These are phyloP conservation scores for Quercus alba DNA, from an alignment of 306 rosid genomes.

Conservation along the genomic window DNA sequence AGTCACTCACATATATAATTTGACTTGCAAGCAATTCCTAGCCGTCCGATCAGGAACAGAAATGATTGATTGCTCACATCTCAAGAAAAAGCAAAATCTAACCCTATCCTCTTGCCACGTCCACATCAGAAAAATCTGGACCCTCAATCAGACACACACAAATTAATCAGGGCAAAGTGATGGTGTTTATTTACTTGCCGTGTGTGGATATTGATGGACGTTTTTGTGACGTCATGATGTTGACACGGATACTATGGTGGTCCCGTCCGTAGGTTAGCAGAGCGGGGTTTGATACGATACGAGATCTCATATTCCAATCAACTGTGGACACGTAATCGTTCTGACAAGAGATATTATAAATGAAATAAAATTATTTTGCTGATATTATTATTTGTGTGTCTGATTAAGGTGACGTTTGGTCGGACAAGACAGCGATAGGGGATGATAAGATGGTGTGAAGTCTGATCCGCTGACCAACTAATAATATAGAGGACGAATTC, in stretches of 20 bases:
- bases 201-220: slow-evolving; percentile 33
- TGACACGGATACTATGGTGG: slow-evolving; percentile 52
- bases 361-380: not conserved
- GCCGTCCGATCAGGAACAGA: slow-evolving; percentile 6
- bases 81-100: not conserved
- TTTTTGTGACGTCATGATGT: slow-evolving; percentile 49
- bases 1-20: not conserved
- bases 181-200: slow-evolving; percentile 28
- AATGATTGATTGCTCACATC: not conserved
- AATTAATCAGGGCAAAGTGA: not conserved
- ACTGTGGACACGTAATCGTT: slow-evolving; percentile 5
- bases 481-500: not conserved
- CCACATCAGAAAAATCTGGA: not conserved
- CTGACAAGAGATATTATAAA: slow-evolving; percentile 20
- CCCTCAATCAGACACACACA: not conserved
- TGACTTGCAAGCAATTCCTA: not conserved
- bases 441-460: slow-evolving; percentile 23
- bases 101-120: slow-evolving; percentile 25
- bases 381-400: slow-evolving; percentile 30
- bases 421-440: slow-evolving; percentile 36
- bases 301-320: slow-evolving; percentile 22
- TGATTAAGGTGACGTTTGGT: slow-evolving; percentile 56
- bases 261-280: slow-evolving; percentile 27
- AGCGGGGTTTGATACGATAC: slow-evolving; percentile 31
- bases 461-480: slow-evolving; percentile 25